phyloP scores from a whole-genome alignment of 306 rosid genomes.

The Cajanus cajan region DNA sequence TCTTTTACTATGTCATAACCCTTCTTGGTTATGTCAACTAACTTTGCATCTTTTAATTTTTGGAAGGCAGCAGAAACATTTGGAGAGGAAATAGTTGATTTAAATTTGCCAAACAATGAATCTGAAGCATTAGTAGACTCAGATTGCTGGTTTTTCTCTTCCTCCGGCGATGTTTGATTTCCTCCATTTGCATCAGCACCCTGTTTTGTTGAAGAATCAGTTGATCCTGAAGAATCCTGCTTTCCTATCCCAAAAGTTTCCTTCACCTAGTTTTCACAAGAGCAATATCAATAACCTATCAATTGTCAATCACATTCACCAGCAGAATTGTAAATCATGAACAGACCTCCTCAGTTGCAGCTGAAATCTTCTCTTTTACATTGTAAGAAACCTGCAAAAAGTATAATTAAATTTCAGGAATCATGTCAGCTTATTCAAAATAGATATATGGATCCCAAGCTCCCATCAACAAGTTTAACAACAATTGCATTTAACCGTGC shows the following conservation, averaged over 20 bases:
- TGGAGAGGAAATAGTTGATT: constrained; percentile 61
- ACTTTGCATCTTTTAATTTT: constrained; percentile 65
- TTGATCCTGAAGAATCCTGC: constrained; percentile 57
- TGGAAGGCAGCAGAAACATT: constrained; percentile 65
- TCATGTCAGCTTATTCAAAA: constrained; percentile 17
- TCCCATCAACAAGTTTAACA: constrained; percentile 8
- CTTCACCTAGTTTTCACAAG: constrained; percentile 61
- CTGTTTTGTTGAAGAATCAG: constrained; percentile 50
- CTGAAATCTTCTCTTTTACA: constrained; percentile 80
- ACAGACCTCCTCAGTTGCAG: constrained; percentile 86
- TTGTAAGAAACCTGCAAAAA: constrained; percentile 68
- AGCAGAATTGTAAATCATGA: constrained; percentile 9
- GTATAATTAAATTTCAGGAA: constrained; percentile 18
- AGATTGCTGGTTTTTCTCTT: constrained; percentile 47
- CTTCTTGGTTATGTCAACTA: constrained; percentile 66
- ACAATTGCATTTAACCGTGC: neutral
- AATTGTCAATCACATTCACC: constrained; percentile 4
- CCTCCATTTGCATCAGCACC: constrained; percentile 47
- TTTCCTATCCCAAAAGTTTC: constrained; percentile 71
- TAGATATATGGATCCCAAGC: neutral
- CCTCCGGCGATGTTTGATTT: constrained; percentile 41
- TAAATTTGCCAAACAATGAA: constrained; percentile 71
- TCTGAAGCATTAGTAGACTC: constrained; percentile 50
- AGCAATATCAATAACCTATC: constrained; percentile 24
- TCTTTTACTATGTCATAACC: constrained; percentile 80